Conservation (phyloP, 2,329 filamentous ascomycete genomes). For the Metarhizium guizhouense region DNA sequence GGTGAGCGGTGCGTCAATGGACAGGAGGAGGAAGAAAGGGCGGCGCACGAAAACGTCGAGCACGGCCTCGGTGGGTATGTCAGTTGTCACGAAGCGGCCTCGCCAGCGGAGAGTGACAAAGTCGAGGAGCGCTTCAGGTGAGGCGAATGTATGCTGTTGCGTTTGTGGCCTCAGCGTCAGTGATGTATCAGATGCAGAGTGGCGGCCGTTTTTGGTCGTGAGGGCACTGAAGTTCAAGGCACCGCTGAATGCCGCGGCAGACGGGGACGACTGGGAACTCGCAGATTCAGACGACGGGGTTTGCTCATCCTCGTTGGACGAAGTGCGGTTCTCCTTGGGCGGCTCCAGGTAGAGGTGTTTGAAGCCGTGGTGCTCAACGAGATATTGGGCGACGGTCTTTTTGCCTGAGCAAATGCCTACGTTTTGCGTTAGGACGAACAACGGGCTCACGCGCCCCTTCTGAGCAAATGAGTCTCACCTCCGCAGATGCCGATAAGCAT, state of each 20-base stretch:
- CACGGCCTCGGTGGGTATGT: conserved; percentile 63
- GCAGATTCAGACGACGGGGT: conserved; percentile 5
- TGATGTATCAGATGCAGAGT: conserved; percentile 16
- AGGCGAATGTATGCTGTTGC: conserved; percentile 41
- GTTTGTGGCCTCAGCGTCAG: conserved; percentile 14
- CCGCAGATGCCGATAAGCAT: conserved; percentile 76
- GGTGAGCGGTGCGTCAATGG: conserved; percentile 80
- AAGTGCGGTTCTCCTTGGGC: not conserved
- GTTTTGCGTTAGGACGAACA: conserved; percentile 5
- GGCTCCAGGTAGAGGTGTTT: conserved; percentile 53
- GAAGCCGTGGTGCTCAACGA: conserved; percentile 78
- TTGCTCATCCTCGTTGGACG: not conserved
- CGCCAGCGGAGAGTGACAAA: conserved; percentile 82
- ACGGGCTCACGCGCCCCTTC: not conserved
- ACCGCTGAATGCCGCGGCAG: conserved; percentile 13
- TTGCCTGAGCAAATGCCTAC: conserved; percentile 90
- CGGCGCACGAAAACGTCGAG: conserved; percentile 69
- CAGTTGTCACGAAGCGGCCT: conserved; percentile 75
- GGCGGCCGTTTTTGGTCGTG: conserved; percentile 16
- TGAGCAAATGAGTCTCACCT: conserved; percentile 35
- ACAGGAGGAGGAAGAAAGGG: conserved; percentile 89
- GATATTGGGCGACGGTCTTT: conserved; percentile 77
- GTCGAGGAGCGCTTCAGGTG: conserved; percentile 62
- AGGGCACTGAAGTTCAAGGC: conserved; percentile 17
- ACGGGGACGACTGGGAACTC: conserved; percentile 5